These are phyloP conservation scores for Ramalina intermedia DNA, from an alignment of 495 filamentous ascomycete genomes.

Conservation along the genomic window DNA sequence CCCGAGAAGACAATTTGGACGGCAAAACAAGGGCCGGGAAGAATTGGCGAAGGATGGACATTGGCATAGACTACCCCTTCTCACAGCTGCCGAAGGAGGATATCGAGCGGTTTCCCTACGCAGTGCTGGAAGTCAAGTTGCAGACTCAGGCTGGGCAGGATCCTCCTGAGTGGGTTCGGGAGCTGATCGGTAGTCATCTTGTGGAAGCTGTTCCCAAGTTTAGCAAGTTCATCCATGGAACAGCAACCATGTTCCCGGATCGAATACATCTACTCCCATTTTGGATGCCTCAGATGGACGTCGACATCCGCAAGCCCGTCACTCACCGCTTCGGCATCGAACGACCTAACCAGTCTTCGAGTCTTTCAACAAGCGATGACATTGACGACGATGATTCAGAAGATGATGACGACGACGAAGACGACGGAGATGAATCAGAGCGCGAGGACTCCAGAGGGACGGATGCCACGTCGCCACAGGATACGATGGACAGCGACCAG, in stretches of 20 bases:
- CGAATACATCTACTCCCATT: slow-evolving; percentile 85
- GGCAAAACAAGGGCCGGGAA: slow-evolving; percentile 59
- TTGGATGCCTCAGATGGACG: slow-evolving; percentile 97
- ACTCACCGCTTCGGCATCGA: slow-evolving; percentile 81
- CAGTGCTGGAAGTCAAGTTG: slow-evolving; percentile 91
- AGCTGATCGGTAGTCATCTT: slow-evolving; percentile 80
- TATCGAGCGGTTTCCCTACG: slow-evolving; percentile 85
- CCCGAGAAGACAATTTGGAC: slow-evolving; percentile 88
- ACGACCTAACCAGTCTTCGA: slow-evolving; percentile 56
- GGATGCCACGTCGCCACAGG: neutral
- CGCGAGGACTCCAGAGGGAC: slow-evolving; percentile 5
- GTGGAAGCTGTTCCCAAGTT: slow-evolving; percentile 98
- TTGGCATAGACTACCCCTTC: slow-evolving; percentile 93
- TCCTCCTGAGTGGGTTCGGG: slow-evolving; percentile 89
- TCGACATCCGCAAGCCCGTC: slow-evolving; percentile 88
- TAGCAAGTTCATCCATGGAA: slow-evolving; percentile 97
- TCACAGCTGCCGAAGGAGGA: slow-evolving; percentile 73
- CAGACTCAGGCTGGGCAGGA: slow-evolving; percentile 96
- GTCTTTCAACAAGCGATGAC: slow-evolving; percentile 62
- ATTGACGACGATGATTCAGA: slow-evolving; percentile 42
- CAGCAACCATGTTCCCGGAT: slow-evolving; percentile 69
- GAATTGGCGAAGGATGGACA: slow-evolving; percentile 96
- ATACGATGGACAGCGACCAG: slow-evolving; percentile 11
- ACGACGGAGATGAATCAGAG: slow-evolving; percentile 1
- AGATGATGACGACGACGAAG: slow-evolving; percentile 33